Evolutionary conservation across 148 eudicot species (phyloP).

Genomic region (Tetragonia tetragonoides): DNA sequence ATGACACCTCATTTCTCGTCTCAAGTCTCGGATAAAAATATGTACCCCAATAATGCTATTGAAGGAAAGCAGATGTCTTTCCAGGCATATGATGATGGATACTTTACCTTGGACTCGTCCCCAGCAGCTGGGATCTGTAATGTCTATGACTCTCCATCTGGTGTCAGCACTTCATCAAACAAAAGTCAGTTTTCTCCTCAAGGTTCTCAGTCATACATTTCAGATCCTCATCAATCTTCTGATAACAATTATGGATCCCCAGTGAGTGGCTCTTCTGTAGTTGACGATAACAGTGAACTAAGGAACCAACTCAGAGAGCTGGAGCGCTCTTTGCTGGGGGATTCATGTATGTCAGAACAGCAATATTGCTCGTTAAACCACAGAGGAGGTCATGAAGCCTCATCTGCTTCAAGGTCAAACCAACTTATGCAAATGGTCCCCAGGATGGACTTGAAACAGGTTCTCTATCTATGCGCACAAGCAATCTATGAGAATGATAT

Average conservation of each 20-base stretch:
- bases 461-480: constrained; percentile 64
- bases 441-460: constrained; percentile 50
- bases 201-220: constrained; percentile 60
- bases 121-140: constrained; percentile 40
- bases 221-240: constrained; percentile 57
- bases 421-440: constrained; percentile 42
- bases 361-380: constrained; percentile 41
- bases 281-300: constrained; percentile 46
- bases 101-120: constrained; percentile 66
- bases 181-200: constrained; percentile 67
- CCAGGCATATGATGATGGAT: constrained; percentile 44
- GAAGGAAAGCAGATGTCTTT: constrained; percentile 46
- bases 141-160: constrained; percentile 52
- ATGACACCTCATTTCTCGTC: constrained; percentile 40
- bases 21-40: constrained; percentile 40
- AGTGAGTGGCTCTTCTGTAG: constrained; percentile 55
- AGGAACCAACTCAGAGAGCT: constrained; percentile 44
- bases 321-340: constrained; percentile 54
- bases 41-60: constrained; percentile 30
- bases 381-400: constrained; percentile 28
- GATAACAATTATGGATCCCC: constrained; percentile 74
- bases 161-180: constrained; percentile 60
- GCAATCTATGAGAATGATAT: constrained; percentile 50
- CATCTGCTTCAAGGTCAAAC: constrained; percentile 29
- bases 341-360: constrained; percentile 38